Base-by-base conservation (phyloP, 768 basidiomycete species). In the Hemileccinum rubropunctum region DNA sequence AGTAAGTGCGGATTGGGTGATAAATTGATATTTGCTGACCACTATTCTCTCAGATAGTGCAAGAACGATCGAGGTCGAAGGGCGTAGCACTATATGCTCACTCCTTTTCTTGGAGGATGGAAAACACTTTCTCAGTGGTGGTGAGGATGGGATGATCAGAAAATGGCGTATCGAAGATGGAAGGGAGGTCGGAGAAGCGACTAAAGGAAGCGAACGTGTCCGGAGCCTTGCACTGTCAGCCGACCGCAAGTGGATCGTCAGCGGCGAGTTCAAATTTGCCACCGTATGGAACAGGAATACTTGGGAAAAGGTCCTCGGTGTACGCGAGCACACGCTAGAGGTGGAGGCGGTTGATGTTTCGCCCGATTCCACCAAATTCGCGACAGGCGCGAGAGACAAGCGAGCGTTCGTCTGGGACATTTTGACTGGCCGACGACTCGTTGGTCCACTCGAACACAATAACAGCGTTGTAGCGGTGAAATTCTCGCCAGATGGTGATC, bases 361-460 rank as follows among this genome's bases (percentile, higher is more conserved):
- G 7, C 42, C 42, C 28, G 54, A 55, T 15, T 52, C 51, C 7
- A 42, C 13, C 13, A 44, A 41, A 36, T 45, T 53, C 3, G 47
- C 40, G 18, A 53, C 51, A 2, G 54, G 47, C 3, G 40, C 42
- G 0, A 36, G n/a, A 3, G 47, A 48, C 27, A 40, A 36, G 17
- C 32, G 4, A 11, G 38, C 17, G 12, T 40, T 18, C 28, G 32
- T 55, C 27, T 55, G 50, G 50, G 36, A 47, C 17, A 20, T 47
- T 13, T 39, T 20, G 6, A 51, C 50, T 3, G 50, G 53, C 4
- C 6, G 14, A 23, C 42, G 35, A 12, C 33, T 55, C 4, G 20
- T 45, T 11, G 51, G 51, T 11, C 53, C 53, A 3, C 47, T 55
- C n/a, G 6, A 41, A 11, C 51, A 55, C 33, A n/a, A 44, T 7